Percentiles rank a stretch among this genome's conserved stretches.
These are phyloP conservation scores for Arabidopsis suecica DNA, from an alignment of 345 rosid genomes.

Conservation along the genomic window DNA sequence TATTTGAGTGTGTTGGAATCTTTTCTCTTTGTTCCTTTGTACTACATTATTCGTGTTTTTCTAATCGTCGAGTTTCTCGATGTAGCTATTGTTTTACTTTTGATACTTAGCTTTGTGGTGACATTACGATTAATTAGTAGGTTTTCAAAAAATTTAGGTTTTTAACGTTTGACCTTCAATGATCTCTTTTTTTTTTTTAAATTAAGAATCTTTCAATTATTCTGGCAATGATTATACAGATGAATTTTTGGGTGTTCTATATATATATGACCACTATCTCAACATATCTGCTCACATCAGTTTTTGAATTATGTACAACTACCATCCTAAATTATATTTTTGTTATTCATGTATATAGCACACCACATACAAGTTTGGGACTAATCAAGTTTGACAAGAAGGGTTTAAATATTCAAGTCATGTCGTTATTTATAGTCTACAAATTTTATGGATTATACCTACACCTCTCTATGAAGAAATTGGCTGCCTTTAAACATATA, in stretches of 20 bases:
- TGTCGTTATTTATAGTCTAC: not conserved
- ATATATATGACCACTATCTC: not conserved
- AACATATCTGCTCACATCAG: not conserved
- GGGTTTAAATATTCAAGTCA: not conserved
- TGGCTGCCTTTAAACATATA: not conserved
- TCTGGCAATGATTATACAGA: conserved; percentile 18
- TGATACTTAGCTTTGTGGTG: conserved; percentile 16
- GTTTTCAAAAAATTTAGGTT: not conserved
- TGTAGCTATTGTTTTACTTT: conserved; percentile 5
- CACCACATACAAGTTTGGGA: conserved; percentile 1
- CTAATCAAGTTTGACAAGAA: not conserved
- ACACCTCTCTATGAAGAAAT: too few species aligned
- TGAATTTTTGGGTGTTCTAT: not conserved
- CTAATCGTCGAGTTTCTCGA: not conserved
- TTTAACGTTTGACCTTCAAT: conserved; percentile 24
- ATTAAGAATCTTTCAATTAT: not conserved
- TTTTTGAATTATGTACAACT: not conserved
- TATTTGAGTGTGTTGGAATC: not conserved
- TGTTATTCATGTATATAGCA: not conserved
- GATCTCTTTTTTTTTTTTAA: not conserved
- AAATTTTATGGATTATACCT: too few species aligned
- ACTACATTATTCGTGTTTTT: not conserved
- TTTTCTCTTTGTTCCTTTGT: not conserved
- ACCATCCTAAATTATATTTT: not conserved
- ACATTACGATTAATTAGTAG: too few species aligned